These are phyloP conservation scores for Ensete ventricosum DNA, from an alignment of 176 grass and related monocot species.

Conservation along the genomic window DNA sequence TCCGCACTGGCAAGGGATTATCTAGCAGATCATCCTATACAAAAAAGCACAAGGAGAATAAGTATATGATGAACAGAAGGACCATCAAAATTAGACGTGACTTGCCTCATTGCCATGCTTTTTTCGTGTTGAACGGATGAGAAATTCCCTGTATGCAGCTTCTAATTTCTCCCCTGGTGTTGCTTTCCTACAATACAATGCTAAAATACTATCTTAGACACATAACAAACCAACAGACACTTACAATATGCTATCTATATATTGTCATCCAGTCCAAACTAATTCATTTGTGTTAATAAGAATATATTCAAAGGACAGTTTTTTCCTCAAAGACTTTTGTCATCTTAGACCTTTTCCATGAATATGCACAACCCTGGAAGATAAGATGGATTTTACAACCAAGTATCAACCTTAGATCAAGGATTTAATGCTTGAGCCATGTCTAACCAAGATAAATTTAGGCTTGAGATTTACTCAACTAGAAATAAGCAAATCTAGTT, in stretches of 20 bases:
- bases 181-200: conserved; percentile 44
- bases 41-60: conserved; percentile 5
- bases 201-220: background rate
- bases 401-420: background rate
- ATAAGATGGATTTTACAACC: background rate
- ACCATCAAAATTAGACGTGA: conserved; percentile 5
- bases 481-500: background rate
- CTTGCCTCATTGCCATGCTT: conserved; percentile 44
- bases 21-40: conserved; percentile 41
- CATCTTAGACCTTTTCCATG: too few species aligned
- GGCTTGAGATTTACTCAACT: background rate
- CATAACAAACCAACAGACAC: too few species aligned
- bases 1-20: conserved; percentile 37
- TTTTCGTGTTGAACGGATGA: conserved; percentile 47
- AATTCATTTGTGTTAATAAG: too few species aligned
- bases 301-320: too few species aligned
- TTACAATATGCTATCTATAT: too few species aligned
- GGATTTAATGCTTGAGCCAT: background rate
- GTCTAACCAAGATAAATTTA: background rate
- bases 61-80: background rate
- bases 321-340: too few species aligned
- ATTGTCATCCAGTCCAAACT: too few species aligned
- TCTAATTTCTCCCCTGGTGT: conserved; percentile 66
- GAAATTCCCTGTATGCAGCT: conserved; percentile 57
- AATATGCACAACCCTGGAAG: background rate